Percentiles rank a stretch among this genome's conserved stretches.
Evolutionary conservation across 2,329 filamentous ascomycete species (phyloP).

Genomic region (Phymatotrichopsis omnivora): DNA sequence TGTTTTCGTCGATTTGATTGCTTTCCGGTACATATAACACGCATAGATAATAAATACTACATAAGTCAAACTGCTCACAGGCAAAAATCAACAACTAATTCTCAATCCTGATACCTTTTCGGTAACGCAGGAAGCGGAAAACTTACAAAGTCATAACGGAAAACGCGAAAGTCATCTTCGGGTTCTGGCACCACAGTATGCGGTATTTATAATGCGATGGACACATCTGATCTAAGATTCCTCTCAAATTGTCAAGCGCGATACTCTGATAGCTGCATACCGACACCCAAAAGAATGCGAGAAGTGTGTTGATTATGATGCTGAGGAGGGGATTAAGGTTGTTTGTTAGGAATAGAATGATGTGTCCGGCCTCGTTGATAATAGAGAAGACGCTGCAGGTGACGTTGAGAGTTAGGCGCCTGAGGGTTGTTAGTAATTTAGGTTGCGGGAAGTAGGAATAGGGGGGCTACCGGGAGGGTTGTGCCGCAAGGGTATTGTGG

Average conservation of each 20-base stretch:
- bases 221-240: conserved; percentile 15
- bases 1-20: background rate
- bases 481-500: background rate
- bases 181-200: conserved; percentile 17
- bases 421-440: background rate
- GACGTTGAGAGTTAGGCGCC: conserved; percentile 13
- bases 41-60: conserved; percentile 15
- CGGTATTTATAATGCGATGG: conserved; percentile 10
- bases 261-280: conserved; percentile 14
- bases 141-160: conserved; percentile 12
- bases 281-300: conserved; percentile 16
- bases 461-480: conserved; percentile 4
- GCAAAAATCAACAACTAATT: too few relatives aligned
- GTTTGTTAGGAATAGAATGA: conserved; percentile 2
- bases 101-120: too few relatives aligned
- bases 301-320: conserved; percentile 7
- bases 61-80: conserved; percentile 5
- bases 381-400: conserved; percentile 12
- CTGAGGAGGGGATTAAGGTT: conserved; percentile 11
- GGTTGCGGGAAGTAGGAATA: too few relatives aligned
- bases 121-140: too few relatives aligned
- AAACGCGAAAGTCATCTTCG: conserved; percentile 14
- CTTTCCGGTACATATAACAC: background rate
- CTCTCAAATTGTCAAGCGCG: conserved; percentile 3
- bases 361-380: background rate